These are phyloP conservation scores for Kalanchoe fedtschenkoi DNA, from an alignment of 164 flowering plant genomes.

Conservation along the genomic window DNA sequence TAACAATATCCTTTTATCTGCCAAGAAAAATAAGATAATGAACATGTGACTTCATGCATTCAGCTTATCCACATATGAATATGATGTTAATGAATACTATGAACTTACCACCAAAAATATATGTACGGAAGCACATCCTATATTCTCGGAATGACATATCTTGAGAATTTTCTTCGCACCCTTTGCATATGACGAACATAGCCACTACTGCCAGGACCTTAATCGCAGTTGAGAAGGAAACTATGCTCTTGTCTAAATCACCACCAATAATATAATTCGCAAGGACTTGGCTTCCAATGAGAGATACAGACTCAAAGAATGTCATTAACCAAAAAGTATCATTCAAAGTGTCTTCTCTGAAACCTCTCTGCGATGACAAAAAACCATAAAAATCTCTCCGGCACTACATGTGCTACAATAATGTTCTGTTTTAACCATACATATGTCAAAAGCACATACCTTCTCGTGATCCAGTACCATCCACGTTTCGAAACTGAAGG, in stretches of 20 bases:
- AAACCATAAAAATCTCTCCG: background rate
- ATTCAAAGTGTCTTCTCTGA: slow-evolving; percentile 54
- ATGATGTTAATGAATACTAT: slow-evolving; percentile 1
- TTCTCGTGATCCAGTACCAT: slow-evolving; percentile 75
- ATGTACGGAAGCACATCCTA: slow-evolving; percentile 24
- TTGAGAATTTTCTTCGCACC: slow-evolving; percentile 33
- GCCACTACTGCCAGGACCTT: slow-evolving; percentile 39
- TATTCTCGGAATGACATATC: slow-evolving; percentile 29
- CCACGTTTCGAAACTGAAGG: slow-evolving; percentile 82
- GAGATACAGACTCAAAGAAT: slow-evolving; percentile 60
- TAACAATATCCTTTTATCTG: slow-evolving; percentile 83
- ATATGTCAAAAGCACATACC: slow-evolving; percentile 34
- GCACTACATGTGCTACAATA: no score
- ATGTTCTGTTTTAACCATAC: no score
- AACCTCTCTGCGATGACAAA: slow-evolving; percentile 50
- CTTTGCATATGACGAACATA: slow-evolving; percentile 28
- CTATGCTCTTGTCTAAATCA: slow-evolving; percentile 24
- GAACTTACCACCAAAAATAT: slow-evolving; percentile 46
- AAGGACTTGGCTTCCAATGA: slow-evolving; percentile 72
- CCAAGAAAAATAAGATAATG: background rate
- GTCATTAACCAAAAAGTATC: slow-evolving; percentile 87
- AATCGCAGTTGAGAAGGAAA: slow-evolving; percentile 29
- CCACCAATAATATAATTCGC: slow-evolving; percentile 51
- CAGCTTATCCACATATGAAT: no score
- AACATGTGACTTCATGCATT: background rate